These are phyloP conservation scores for Rubus idaeus DNA, from an alignment of 306 rosid genomes.

Conservation along the genomic window DNA sequence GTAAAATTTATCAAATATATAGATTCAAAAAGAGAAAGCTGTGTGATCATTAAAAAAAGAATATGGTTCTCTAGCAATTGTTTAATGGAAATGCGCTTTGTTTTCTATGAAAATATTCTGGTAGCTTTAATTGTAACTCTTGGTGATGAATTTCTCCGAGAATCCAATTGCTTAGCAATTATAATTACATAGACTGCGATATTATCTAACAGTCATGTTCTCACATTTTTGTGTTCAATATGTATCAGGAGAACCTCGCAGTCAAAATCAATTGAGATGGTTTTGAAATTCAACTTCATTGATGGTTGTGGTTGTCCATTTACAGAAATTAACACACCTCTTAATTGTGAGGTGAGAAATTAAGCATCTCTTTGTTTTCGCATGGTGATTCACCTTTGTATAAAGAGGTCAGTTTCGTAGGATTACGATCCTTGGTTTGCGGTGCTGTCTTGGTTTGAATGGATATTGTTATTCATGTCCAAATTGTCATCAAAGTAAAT, in stretches of 20 bases:
- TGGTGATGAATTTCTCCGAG: background rate
- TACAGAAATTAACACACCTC: slow-evolving; percentile 60
- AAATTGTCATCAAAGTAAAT: background rate
- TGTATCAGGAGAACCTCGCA: slow-evolving; percentile 70
- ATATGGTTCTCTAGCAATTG: background rate
- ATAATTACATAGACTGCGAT: background rate
- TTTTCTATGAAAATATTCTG: background rate
- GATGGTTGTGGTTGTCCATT: slow-evolving; percentile 81
- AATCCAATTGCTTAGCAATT: background rate
- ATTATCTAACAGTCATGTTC: slow-evolving; percentile 1
- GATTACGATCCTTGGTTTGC: background rate
- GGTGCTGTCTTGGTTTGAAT: background rate
- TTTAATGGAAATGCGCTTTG: background rate
- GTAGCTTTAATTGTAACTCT: background rate
- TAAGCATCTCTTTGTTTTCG: slow-evolving; percentile 11
- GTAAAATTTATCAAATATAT: background rate
- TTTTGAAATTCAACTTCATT: slow-evolving; percentile 74
- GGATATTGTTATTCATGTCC: background rate
- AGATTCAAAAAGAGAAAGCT: background rate
- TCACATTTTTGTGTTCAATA: slow-evolving; percentile 33
- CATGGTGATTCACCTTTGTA: background rate
- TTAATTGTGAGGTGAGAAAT: slow-evolving; percentile 75
- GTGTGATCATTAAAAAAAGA: background rate
- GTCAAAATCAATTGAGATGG: slow-evolving; percentile 75
- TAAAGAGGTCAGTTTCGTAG: background rate